Evolutionary conservation across 2,329 filamentous ascomycete species (phyloP), one percentile per base, ranked within the genome.

Genomic region (Scedosporium apiospermum): DNA sequence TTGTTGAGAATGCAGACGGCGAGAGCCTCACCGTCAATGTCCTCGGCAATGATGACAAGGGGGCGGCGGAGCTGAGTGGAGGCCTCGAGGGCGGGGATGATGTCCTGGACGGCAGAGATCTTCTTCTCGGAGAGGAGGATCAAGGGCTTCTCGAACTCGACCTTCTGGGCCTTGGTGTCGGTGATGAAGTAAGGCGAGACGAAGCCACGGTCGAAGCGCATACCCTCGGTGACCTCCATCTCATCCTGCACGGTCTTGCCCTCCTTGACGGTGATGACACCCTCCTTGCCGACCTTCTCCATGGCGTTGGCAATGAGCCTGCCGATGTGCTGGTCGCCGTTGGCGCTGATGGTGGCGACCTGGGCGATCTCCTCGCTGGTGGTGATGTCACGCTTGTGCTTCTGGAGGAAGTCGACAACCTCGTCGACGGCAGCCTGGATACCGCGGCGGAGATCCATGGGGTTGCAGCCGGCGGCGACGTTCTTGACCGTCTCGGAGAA

Each of bases 401-500:
- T 85, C 81, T 93, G 90, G 71, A 99, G 86, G 80, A 88, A 99
- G 73, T 96, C 87, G 70, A 99, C 92, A 63, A 97, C 95, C 65
- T 92, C 88, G 67, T 96, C 91, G 67, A 99, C 95, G 64, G 93
- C 93, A 69, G 93, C 90, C 83, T 99, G 95, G 73, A 95, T 98
- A 78, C 95, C 95, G 71, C 95, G 89, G 77, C 95, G 89, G 73
- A 99, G 86, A 74, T 99, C 95, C 95, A 99, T 98, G 69, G 95
- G 95, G 83, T 99, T 99, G 89, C 95, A 99, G 74, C 95, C 95
- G 67, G 95, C 95, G 68, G 95, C 95, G 68, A 99, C 95, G 77
- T 99, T 99, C 89, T 99, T 99, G 76, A 98, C 95, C 62, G 93
- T 98, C 85, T 99, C 95, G 78, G 95, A 96, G 86, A 99, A 99